These are phyloP conservation scores for Rhytidhysteron rufulum DNA, from an alignment of 2,329 filamentous ascomycete genomes.

Conservation along the genomic window DNA sequence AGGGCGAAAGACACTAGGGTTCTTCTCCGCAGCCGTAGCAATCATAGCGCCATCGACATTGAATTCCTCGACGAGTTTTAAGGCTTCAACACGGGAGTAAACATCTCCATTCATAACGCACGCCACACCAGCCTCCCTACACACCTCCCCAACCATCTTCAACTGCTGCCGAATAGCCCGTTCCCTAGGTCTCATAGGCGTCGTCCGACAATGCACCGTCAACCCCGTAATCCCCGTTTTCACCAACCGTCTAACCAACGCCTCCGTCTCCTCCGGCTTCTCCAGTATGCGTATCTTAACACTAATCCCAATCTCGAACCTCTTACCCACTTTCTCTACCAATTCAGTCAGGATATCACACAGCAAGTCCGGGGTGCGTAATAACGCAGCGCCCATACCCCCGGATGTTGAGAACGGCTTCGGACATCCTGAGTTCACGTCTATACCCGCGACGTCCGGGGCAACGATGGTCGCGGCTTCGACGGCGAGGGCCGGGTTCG, in stretches of 20 bases:
- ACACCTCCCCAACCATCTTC: conserved; percentile 76
- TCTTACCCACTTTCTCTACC: conserved; percentile 70
- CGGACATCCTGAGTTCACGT: conserved; percentile 96
- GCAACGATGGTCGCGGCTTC: conserved; percentile 81
- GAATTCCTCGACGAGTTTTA: conserved; percentile 69
- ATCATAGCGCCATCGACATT: conserved; percentile 97
- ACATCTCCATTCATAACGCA: conserved; percentile 97
- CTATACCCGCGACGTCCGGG: conserved; percentile 84
- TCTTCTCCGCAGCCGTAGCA: conserved; percentile 85
- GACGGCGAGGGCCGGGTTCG: conserved; percentile 77
- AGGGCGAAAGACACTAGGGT: conserved; percentile 79
- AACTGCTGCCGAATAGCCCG: conserved; percentile 82
- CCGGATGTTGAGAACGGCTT: conserved; percentile 93
- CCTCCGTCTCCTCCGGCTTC: conserved; percentile 69
- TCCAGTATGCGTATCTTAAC: conserved; percentile 93
- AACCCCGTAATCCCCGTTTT: conserved; percentile 87
- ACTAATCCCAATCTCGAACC: conserved; percentile 86
- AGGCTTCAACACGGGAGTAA: conserved; percentile 65
- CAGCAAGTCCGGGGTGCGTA: conserved; percentile 79
- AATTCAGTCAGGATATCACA: conserved; percentile 79
- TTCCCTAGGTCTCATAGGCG: conserved; percentile 89
- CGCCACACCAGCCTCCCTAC: conserved; percentile 79
- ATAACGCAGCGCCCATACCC: conserved; percentile 91
- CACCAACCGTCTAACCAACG: conserved; percentile 72
- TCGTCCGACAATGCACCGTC: conserved; percentile 93